phyloP scores from a whole-genome alignment of 1,139 yeast species.

The Saccharomyces hybrid region DNA sequence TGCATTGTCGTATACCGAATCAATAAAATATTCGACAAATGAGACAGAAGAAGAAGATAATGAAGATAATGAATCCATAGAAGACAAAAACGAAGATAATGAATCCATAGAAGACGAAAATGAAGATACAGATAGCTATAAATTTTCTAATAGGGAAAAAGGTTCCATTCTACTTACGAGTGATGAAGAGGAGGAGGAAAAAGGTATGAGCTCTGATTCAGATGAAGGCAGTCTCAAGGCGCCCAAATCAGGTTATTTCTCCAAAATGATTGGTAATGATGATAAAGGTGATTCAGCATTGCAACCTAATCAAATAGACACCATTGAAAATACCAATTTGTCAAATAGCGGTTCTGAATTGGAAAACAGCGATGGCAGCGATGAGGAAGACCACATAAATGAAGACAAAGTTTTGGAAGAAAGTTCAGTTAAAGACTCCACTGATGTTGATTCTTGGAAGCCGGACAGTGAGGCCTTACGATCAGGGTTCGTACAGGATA shows the following conservation, averaged over 20 bases:
- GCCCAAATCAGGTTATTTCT: conserved; percentile 24
- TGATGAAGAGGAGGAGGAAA: neutral
- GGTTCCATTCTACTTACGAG: conserved; percentile 11
- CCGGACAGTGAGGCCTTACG: conserved; percentile 29
- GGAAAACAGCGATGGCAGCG: neutral
- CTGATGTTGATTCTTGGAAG: conserved; percentile 17
- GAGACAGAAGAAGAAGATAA: neutral
- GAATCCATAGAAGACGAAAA: conserved; percentile 3
- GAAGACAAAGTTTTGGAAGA: neutral
- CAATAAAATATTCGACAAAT: conserved; percentile 10
- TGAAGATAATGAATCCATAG: neutral
- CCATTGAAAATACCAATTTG: neutral
- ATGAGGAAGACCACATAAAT: neutral
- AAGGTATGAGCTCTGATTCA: conserved; percentile 5
- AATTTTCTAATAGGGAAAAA: conserved; percentile 11
- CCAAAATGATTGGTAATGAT: conserved; percentile 16
- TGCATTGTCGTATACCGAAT: conserved; percentile 15
- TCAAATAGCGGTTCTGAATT: neutral
- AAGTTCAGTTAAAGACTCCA: neutral
- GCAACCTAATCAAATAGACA: neutral
- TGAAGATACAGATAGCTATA: conserved; percentile 7
- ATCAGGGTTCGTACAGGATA: conserved; percentile 27
- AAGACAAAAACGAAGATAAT: neutral
- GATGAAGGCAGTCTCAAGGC: conserved; percentile 12
- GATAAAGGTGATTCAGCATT: conserved; percentile 4